phyloP scores from a whole-genome alignment of 164 flowering plant genomes.

The Piper longum region DNA sequence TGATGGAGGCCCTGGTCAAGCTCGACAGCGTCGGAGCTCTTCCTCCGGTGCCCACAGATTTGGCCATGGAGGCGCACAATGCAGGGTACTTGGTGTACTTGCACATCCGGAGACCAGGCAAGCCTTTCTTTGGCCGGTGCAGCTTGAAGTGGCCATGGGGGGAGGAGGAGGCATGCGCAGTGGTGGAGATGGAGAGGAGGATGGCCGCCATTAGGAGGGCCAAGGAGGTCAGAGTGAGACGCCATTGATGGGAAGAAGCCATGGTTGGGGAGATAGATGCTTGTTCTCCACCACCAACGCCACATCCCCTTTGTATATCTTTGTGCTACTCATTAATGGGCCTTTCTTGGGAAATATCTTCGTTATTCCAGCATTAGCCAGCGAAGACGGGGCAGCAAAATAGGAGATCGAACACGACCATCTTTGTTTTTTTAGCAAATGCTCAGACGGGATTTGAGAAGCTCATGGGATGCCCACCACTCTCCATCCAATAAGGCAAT shows the following conservation, averaged over 20 bases:
- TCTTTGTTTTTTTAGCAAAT: neutral
- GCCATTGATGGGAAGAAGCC: neutral
- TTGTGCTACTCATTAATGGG: neutral
- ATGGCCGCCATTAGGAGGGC: neutral
- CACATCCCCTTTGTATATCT: too few species aligned
- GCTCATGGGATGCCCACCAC: neutral
- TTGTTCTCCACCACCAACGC: too few species aligned
- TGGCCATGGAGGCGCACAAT: conserved; percentile 5
- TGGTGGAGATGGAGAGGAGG: neutral
- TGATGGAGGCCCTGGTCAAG: conserved; percentile 1
- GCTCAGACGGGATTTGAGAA: neutral
- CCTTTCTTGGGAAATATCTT: neutral
- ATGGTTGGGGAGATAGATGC: neutral
- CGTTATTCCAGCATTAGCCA: neutral
- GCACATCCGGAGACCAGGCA: neutral
- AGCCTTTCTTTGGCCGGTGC: too few species aligned
- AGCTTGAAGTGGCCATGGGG: neutral
- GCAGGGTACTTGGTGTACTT: conserved; percentile 3
- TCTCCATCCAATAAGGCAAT: neutral
- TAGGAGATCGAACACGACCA: neutral
- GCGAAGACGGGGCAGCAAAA: too few species aligned
- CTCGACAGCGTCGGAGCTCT: neutral
- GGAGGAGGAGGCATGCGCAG: neutral
- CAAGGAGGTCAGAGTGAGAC: neutral
- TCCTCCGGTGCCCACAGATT: neutral